These are phyloP conservation scores for Rhamnella rubrinervis DNA, from an alignment of 331 rosid species.

Conservation along the genomic window DNA sequence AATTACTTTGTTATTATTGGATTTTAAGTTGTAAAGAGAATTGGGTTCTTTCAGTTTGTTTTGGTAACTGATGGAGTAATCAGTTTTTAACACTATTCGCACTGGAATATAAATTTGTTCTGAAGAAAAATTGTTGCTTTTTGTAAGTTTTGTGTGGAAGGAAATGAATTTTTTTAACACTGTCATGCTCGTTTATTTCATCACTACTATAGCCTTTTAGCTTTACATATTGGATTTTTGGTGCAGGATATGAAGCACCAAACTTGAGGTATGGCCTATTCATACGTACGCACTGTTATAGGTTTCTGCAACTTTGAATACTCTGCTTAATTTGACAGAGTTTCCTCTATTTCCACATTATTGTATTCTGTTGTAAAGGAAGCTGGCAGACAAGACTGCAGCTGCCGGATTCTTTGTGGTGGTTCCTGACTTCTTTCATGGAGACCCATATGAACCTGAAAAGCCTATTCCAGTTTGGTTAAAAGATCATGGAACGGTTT, in stretches of 20 bases:
- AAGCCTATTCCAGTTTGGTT: constrained; percentile 12
- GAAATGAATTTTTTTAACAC: neutral
- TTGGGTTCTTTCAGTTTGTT: constrained; percentile 1
- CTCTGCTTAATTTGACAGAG: neutral
- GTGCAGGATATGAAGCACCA: constrained; percentile 34
- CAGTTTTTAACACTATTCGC: neutral
- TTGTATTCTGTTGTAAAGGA: constrained; percentile 6
- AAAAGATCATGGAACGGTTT: constrained; percentile 23
- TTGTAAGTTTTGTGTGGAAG: too few relatives aligned
- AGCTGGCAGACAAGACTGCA: constrained; percentile 30
- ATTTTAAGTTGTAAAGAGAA: neutral
- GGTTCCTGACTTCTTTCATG: constrained; percentile 30
- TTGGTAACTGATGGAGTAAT: neutral
- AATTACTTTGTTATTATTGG: neutral
- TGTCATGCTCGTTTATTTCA: neutral
- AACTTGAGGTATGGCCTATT: constrained; percentile 23
- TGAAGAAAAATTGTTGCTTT: neutral
- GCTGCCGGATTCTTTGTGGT: constrained; percentile 27
- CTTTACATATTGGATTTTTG: neutral
- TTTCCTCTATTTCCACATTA: neutral
- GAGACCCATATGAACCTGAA: constrained; percentile 19
- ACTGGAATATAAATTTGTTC: neutral
- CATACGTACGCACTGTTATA: neutral
- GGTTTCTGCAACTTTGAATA: neutral
- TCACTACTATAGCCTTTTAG: neutral